Base-by-base conservation (phyloP, 139 green algal species). In the Pseudopediastrum boryanum region DNA sequence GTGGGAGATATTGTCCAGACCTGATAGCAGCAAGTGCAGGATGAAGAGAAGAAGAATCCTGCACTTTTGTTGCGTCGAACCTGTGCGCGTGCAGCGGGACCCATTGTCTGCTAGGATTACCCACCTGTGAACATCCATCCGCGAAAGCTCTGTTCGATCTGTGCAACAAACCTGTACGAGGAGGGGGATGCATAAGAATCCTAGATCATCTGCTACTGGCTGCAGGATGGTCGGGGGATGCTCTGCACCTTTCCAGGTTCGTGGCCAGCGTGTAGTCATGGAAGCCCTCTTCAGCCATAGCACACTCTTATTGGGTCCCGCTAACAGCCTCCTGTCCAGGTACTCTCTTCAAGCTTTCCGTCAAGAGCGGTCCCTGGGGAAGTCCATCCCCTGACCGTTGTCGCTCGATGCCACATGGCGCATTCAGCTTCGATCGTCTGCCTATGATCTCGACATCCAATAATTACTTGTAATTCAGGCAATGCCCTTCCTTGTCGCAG, bases 241-340 rank as follows among this genome's bases (percentile, higher is more conserved):
- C 48, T 16, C 1, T 39, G n/a, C n/a, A 91, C 89, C 70, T 86
- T 36, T 93, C 89, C 29, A 86, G 83, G 1, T 78, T 52, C 0
- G 84, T 91, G 0, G 89, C 87, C 1, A 88, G 66, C 0, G 87
- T 93, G 54, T 89, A 92, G 50, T 93, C 89, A 21, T 90, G 81
- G 46, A 90, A 92, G 16, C 77, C 48, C 27, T 89, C 85, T 29
- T 87, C 80, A 8, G 73, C 73, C 73, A 80, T 80, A 3, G 23
- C 39, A 29, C 6, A 16, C 52, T 42, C 44, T 42, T 23, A n/a
- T n/a, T n/a, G n/a, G n/a, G n/a, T n/a, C n/a, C n/a, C n/a, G n/a
- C n/a, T n/a, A n/a, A n/a, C n/a, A n/a, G n/a, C n/a, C n/a, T n/a
- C n/a, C n/a, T n/a, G n/a, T n/a, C n/a, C n/a, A n/a, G n/a, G n/a